phyloP scores from a whole-genome alignment of 805 yeast species.

The Blastobotrys robertii region DNA sequence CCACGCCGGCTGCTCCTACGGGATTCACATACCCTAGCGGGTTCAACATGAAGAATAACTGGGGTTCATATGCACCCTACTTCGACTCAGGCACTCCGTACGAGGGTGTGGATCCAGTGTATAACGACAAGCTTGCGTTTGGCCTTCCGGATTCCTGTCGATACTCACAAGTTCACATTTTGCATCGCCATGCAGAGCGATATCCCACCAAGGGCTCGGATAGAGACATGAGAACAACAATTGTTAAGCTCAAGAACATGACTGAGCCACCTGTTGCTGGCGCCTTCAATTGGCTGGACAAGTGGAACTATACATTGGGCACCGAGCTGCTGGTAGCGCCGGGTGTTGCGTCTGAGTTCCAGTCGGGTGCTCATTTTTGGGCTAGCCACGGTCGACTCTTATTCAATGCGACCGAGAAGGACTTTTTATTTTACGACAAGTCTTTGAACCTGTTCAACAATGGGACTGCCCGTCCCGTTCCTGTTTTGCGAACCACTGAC shows the following conservation, averaged over 20 bases:
- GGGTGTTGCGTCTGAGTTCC: conserved; percentile 32
- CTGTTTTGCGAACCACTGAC: conserved; percentile 30
- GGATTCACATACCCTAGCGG: conserved; percentile 27
- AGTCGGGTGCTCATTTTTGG: conserved; percentile 32
- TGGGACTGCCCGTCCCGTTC: conserved; percentile 26
- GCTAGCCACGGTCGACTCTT: conserved; percentile 31
- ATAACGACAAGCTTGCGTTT: not conserved
- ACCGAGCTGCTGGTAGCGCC: conserved; percentile 27
- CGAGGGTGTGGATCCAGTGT: conserved; percentile 20
- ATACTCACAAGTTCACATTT: conserved; percentile 57
- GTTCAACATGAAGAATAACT: conserved; percentile 31
- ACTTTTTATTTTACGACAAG: conserved; percentile 19
- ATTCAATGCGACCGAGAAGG: conserved; percentile 23
- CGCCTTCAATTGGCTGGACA: conserved; percentile 24
- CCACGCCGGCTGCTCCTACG: conserved; percentile 30
- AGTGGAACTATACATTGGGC: conserved; percentile 27
- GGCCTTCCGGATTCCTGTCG: conserved; percentile 27
- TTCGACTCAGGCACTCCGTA: conserved; percentile 29
- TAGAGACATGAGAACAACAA: conserved; percentile 30
- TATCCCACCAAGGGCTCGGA: conserved; percentile 45
- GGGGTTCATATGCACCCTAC: conserved; percentile 34
- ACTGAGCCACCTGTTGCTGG: conserved; percentile 16
- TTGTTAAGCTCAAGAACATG: conserved; percentile 24
- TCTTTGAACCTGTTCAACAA: conserved; percentile 23
- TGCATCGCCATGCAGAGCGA: conserved; percentile 75